These are phyloP conservation scores for Neopestalotiopsis rosae DNA, from an alignment of 2,329 filamentous ascomycete species.

Conservation along the genomic window DNA sequence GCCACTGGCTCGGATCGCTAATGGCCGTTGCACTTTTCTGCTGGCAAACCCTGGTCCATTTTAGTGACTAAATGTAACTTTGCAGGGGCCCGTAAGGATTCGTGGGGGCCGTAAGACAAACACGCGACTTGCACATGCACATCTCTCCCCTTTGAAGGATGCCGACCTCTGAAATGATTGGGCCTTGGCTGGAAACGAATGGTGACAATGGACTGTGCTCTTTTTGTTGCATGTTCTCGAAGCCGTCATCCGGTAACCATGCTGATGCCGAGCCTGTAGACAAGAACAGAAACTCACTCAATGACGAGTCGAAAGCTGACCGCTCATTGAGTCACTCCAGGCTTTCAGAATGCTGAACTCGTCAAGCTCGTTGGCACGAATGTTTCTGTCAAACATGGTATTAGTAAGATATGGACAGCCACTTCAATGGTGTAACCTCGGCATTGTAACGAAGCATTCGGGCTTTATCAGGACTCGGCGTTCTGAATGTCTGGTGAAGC, in stretches of 20 bases:
- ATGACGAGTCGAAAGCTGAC: not conserved
- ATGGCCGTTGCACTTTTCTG: not conserved
- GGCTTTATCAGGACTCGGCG: not conserved
- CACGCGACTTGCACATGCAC: not conserved
- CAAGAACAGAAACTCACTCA: not conserved
- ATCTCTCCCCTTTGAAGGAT: not conserved
- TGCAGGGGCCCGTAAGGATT: not conserved
- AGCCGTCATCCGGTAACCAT: not conserved
- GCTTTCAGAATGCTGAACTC: not conserved
- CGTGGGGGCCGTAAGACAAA: not conserved
- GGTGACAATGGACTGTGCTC: not conserved
- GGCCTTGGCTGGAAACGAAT: not conserved
- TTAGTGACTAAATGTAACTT: not conserved
- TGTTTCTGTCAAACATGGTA: not conserved
- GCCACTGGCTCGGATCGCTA: not conserved
- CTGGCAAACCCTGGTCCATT: not conserved
- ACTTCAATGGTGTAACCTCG: not conserved
- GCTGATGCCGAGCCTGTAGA: not conserved
- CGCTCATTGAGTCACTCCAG: not conserved
- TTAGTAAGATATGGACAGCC: not conserved
- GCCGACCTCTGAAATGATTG: not conserved
- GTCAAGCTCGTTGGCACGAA: not conserved
- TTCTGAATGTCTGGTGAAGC: not conserved
- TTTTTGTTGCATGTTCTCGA: not conserved
- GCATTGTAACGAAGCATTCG: not conserved